Base-by-base conservation (phyloP, 768 basidiomycete genomes). In the Paxillus ammoniavirescens region DNA sequence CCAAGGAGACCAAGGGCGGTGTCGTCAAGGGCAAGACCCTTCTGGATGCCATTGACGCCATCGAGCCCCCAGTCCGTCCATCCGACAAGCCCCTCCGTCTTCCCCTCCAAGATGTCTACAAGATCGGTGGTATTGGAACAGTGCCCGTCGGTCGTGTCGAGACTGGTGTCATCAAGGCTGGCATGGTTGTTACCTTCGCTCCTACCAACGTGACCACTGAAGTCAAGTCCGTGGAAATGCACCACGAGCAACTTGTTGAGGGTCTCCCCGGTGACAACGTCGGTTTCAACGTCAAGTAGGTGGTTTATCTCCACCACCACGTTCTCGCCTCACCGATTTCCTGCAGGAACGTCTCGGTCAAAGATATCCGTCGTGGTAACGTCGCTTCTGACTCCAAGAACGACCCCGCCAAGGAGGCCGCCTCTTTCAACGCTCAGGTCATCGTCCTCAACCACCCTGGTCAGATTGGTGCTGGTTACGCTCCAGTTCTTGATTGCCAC, bases 211-310 rank as follows among this genome's bases (percentile, higher is more conserved):
- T 99, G 69, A 98, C 94, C 77, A 99, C 97, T 79, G 97, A 99
- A 93, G 97, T 99, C 83, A 98, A 98, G 88, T 98, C 97, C 66
- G 94, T 97, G 75, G 95, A 98, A 80, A 98, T 98, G 96, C 94
- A 96, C 72, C 94, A 95, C 86, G 93, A 95, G 74, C 93, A 95
- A 77, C 94, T 99, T 75, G 86, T 81, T 73, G 81, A 91, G 76
- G 97, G 96, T 79, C 61, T 79, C 59, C 97, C 97, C 56, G 97
- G 97, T 82, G 97, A 99, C 85, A 99, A 99, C 77, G 96, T 99
- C 72, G 93, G 93, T 63, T 98, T 97, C 86, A 97, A 97, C 87
- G 89, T 95, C 81, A 96, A 95, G 89, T 89, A 63, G 23, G 85
- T 70, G 8, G 15, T 62, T 54, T 51, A 52, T 23, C 21, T 51